Conservation (phyloP, 2,329 filamentous ascomycete genomes). For the Colletotrichum magnum region DNA sequence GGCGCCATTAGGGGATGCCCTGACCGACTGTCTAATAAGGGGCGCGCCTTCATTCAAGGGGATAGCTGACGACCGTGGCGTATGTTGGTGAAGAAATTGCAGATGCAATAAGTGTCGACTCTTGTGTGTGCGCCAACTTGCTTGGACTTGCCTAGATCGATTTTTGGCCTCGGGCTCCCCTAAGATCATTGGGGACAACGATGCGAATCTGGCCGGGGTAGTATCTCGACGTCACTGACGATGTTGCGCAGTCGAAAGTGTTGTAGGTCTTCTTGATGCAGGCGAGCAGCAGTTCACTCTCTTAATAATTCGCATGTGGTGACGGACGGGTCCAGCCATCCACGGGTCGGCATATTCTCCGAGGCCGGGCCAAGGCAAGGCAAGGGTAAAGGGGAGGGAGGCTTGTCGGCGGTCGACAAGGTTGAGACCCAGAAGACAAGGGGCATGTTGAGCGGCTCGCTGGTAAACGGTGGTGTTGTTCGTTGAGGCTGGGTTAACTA, state of each 20-base stretch:
- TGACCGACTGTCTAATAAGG: conserved; percentile 14
- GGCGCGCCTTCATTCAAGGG: neutral
- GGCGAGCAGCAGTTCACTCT: too few relatives aligned
- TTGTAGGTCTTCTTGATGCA: too few relatives aligned
- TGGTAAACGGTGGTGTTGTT: neutral
- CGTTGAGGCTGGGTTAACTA: too few relatives aligned
- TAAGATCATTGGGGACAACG: too few relatives aligned
- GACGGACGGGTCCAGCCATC: conserved; percentile 18
- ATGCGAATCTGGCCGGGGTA: too few relatives aligned
- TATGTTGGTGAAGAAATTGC: conserved; percentile 16
- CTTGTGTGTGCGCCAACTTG: neutral
- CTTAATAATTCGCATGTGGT: neutral
- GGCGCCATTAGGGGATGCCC: conserved; percentile 16
- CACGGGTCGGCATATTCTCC: conserved; percentile 24
- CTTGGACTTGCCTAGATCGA: too few relatives aligned
- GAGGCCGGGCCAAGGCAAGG: conserved; percentile 14
- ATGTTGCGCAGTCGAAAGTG: too few relatives aligned
- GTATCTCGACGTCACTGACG: too few relatives aligned
- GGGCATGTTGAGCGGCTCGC: conserved; percentile 2
- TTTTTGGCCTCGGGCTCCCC: too few relatives aligned
- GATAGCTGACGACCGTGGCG: conserved; percentile 3
- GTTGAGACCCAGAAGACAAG: conserved; percentile 7
- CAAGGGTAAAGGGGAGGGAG: conserved; percentile 2
- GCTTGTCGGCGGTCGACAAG: neutral
- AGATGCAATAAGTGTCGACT: neutral